These are phyloP conservation scores for Beauveria brongniartii DNA, from an alignment of 2,329 filamentous ascomycete genomes.

Conservation along the genomic window DNA sequence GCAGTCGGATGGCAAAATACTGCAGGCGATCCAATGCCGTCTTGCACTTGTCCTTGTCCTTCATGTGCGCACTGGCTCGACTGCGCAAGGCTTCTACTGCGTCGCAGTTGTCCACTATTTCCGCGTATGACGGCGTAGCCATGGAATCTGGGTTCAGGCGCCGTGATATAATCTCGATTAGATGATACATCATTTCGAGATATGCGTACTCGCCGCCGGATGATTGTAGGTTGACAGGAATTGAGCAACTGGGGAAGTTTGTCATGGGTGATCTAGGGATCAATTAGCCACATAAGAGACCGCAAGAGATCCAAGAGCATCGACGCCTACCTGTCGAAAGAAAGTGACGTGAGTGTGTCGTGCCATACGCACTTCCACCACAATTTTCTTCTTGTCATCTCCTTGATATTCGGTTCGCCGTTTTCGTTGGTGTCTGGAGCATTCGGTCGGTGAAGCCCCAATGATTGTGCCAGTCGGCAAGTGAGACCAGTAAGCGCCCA, in stretches of 20 bases:
- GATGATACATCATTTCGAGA: conserved; percentile 57
- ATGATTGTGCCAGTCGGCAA: conserved; percentile 56
- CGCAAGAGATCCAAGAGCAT: conserved; percentile 8
- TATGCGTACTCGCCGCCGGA: conserved; percentile 46
- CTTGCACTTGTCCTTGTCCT: conserved; percentile 54
- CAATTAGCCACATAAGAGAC: neutral
- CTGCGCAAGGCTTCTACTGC: conserved; percentile 44
- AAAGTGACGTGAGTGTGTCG: conserved; percentile 56
- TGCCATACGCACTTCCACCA: conserved; percentile 64
- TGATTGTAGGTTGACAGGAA: conserved; percentile 37
- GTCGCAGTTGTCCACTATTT: conserved; percentile 51
- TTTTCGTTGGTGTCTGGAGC: conserved; percentile 38
- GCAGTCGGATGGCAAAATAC: conserved; percentile 55
- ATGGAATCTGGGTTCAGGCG: conserved; percentile 48
- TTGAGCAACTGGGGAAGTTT: conserved; percentile 47
- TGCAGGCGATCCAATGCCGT: conserved; percentile 55
- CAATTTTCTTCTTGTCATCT: conserved; percentile 46
- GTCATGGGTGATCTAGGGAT: conserved; percentile 50
- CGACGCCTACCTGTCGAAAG: conserved; percentile 49
- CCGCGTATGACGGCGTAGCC: conserved; percentile 39
- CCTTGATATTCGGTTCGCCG: conserved; percentile 39
- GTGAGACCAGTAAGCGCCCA: conserved; percentile 59
- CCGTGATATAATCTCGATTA: conserved; percentile 52
- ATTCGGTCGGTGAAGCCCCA: conserved; percentile 49
- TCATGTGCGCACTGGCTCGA: conserved; percentile 43